These are phyloP conservation scores for Xenoacremonium recifei DNA, from an alignment of 2,329 filamentous ascomycete genomes.

Conservation along the genomic window DNA sequence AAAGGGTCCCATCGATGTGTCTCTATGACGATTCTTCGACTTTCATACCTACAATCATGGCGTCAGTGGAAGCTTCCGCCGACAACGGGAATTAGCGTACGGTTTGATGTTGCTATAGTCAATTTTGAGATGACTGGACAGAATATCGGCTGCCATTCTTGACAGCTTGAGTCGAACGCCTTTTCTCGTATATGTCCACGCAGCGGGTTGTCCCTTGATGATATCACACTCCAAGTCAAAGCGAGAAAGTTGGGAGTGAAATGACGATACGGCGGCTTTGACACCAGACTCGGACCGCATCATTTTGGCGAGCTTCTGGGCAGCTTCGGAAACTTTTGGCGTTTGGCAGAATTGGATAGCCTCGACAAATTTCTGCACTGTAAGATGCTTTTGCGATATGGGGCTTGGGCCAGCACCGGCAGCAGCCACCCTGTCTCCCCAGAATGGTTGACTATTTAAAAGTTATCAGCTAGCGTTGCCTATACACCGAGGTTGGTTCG, in stretches of 20 bases:
- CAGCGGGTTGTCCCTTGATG: constrained; percentile 3
- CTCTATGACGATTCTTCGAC: constrained; percentile 9
- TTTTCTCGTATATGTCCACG: constrained; percentile 7
- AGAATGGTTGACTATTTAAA: constrained; percentile 33
- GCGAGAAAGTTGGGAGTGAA: no score
- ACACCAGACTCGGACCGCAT: no score
- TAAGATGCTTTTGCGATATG: constrained; percentile 34
- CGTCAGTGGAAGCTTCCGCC: neutral
- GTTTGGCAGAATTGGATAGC: constrained; percentile 33
- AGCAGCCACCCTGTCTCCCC: constrained; percentile 37
- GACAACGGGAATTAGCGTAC: neutral
- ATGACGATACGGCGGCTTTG: no score
- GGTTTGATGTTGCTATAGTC: constrained; percentile 12
- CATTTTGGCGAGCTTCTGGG: no score
- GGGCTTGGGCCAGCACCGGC: constrained; percentile 39
- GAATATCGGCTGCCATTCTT: constrained; percentile 13
- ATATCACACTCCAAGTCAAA: constrained; percentile 17
- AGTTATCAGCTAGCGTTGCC: neutral
- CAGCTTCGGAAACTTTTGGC: no score
- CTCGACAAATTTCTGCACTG: constrained; percentile 30
- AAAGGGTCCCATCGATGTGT: constrained; percentile 18
- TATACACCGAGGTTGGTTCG: neutral
- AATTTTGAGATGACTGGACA: constrained; percentile 8
- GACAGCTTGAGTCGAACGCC: constrained; percentile 10
- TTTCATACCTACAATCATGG: constrained; percentile 9